These are phyloP conservation scores for Leccinum laetum DNA, from an alignment of 1,284 basidiomycete genomes.

Conservation along the genomic window DNA sequence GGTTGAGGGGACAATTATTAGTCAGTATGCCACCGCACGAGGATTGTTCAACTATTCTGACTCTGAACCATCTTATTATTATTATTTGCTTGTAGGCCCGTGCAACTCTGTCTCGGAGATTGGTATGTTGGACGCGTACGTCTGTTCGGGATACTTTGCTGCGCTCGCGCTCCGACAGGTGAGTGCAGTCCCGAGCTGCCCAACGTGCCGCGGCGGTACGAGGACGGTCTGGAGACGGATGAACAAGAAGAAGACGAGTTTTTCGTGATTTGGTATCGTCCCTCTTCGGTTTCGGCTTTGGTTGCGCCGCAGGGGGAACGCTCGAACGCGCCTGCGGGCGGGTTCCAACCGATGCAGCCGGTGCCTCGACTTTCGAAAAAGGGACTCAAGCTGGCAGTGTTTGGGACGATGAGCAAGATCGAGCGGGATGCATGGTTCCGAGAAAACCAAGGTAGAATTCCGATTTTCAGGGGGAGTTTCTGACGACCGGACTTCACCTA, in stretches of 20 bases:
- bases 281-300: conserved; percentile 22
- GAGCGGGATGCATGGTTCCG: conserved; percentile 81
- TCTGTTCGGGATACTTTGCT: conserved; percentile 78
- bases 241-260: conserved; percentile 76
- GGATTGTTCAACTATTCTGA: not conserved
- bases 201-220: conserved; percentile 64
- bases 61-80: not conserved
- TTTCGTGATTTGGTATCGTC: conserved; percentile 70
- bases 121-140: conserved; percentile 71
- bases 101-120: conserved; percentile 70
- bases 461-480: too few relatives aligned
- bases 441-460: too few relatives aligned
- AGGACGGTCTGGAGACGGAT: conserved; percentile 77
- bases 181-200: conserved; percentile 58
- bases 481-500: too few relatives aligned
- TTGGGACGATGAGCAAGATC: conserved; percentile 74
- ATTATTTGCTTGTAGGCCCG: conserved; percentile 42
- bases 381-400: conserved; percentile 65
- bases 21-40: conserved; percentile 40
- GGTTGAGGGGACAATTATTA: conserved; percentile 66
- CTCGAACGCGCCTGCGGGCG: conserved; percentile 23
- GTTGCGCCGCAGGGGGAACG: conserved; percentile 4
- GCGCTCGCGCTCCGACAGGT: conserved; percentile 58
- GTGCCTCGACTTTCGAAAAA: conserved; percentile 55
- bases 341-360: conserved; percentile 24